phyloP scores from a whole-genome alignment of 2,329 filamentous ascomycete species.

The Sodiomyces alkalinus region DNA sequence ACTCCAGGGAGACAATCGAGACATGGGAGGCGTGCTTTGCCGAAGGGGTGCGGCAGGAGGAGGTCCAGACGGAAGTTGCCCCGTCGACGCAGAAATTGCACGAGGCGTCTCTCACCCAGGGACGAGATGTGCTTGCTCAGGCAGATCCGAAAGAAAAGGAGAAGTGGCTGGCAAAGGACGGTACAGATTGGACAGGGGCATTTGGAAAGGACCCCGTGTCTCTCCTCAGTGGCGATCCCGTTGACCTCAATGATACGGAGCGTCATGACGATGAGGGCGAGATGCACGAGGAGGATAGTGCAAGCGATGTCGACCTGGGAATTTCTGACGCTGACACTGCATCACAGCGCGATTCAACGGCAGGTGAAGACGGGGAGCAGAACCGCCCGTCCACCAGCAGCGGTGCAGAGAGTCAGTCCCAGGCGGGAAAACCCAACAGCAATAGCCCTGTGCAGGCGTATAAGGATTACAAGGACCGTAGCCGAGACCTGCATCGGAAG shows the following conservation, averaged over 20 bases:
- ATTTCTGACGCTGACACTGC: constrained; percentile 37
- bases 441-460: constrained; percentile 41
- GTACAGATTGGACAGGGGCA: constrained; percentile 74
- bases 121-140: constrained; percentile 64
- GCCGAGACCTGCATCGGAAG: constrained; percentile 65
- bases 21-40: constrained; percentile 85
- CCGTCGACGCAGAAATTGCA: constrained; percentile 60
- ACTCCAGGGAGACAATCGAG: constrained; percentile 84
- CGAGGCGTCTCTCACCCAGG: constrained; percentile 63
- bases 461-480: constrained; percentile 51
- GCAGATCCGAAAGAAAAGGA: constrained; percentile 57
- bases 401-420: constrained; percentile 12
- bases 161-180: constrained; percentile 65
- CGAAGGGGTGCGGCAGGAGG: constrained; percentile 64
- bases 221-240: constrained; percentile 19
- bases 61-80: constrained; percentile 60
- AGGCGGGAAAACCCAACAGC: constrained; percentile 17
- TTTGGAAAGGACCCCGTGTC: constrained; percentile 63
- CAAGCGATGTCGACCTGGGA: constrained; percentile 28
- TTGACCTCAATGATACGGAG: constrained; percentile 20
- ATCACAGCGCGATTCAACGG: constrained; percentile 2
- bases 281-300: constrained; percentile 18
- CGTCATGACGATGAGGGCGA: constrained; percentile 15
- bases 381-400: constrained; percentile 3
- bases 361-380: not conserved